Evolutionary conservation across 371 early-diverging fungal species (phyloP).

Genomic region (Syncephalastrum racemosum): DNA sequence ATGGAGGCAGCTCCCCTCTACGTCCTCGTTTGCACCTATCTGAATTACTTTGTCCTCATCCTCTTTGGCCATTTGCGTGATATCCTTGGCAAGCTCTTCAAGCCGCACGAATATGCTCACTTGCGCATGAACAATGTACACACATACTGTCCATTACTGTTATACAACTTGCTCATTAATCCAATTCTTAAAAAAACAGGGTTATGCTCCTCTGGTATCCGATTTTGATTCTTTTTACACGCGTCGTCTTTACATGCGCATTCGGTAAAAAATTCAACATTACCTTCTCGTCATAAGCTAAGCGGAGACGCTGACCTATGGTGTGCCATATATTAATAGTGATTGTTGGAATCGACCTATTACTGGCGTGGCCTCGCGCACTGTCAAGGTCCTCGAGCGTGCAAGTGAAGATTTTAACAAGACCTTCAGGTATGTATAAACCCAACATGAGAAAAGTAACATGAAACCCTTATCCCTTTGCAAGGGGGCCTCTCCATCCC

Average conservation of each 20-base stretch:
- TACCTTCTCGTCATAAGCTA: constrained; percentile 2
- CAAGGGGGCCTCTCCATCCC: neutral
- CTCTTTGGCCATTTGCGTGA: constrained; percentile 92
- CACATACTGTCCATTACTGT: constrained; percentile 2
- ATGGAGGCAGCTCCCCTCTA: constrained; percentile 53
- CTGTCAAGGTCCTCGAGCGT: constrained; percentile 87
- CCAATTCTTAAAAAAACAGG: constrained; percentile 33
- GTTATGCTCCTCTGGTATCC: constrained; percentile 89
- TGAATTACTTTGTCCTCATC: constrained; percentile 93
- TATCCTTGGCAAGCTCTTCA: constrained; percentile 81
- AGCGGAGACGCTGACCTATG: too few species aligned
- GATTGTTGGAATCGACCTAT: constrained; percentile 99
- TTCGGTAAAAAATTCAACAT: constrained; percentile 50
- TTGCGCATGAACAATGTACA: constrained; percentile 71
- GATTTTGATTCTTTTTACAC: constrained; percentile 98
- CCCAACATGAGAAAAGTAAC: neutral
- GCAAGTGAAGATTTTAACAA: constrained; percentile 81
- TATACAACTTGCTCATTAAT: neutral
- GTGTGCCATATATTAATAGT: constrained; percentile 23
- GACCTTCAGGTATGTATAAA: constrained; percentile 64
- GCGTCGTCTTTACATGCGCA: constrained; percentile 91
- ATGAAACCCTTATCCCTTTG: neutral
- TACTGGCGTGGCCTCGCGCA: constrained; percentile 94
- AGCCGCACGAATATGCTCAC: constrained; percentile 68
- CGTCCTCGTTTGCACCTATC: constrained; percentile 92